Evolutionary conservation across 2,329 filamentous ascomycete genomes (phyloP), one percentile per base, ranked within the genome.

Genomic region (Dryadomyces quercus-mongolicae): DNA sequence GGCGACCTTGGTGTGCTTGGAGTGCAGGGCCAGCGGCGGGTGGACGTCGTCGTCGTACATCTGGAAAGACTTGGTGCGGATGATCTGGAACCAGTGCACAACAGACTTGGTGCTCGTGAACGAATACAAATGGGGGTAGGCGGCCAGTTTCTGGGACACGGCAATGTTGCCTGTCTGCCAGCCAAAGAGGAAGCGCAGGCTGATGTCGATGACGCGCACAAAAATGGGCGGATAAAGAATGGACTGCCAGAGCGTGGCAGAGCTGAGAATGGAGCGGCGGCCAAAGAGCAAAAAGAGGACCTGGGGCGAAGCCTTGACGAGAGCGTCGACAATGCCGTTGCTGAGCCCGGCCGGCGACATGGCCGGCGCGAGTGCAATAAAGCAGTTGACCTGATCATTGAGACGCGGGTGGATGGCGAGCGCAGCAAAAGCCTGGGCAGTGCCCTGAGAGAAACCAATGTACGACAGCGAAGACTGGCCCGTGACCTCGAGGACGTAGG

Each of bases 81-180:
- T 98, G 65, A 98, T 96, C 66, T 98, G 93, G 67, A 98, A 98
- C 93, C 93, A 98, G 66, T 98, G 93, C 0, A 98, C 93, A 9
- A 98, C 90, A 20, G 85, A 91, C 70, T 98, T 98, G 55, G 90
- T 95, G 66, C 88, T 95, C 0, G 92, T 96, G 67, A 92, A 97
- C 0, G 91, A 96, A 72, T 95, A 98, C 0, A 98, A 73, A 71
- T 98, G 93, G 10, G 92, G 86, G 66, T 98, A 98, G 1, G 90
- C 90, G 2, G 93, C 93, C 18, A 98, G 80, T 66, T 98, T 98
- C 68, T 98, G 93, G 55, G 85, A 84, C 0, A 81, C 72, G 9
- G 82, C 82, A 58, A 98, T 96, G 66, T 97, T 98, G 56, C 75
- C 74, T 4, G 85, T 86, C 57, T 80, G 81, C 93, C 93, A 98